Evolutionary conservation across 352 stramenopile species (phyloP).

Genomic region (Pythium aphanidermatum): DNA sequence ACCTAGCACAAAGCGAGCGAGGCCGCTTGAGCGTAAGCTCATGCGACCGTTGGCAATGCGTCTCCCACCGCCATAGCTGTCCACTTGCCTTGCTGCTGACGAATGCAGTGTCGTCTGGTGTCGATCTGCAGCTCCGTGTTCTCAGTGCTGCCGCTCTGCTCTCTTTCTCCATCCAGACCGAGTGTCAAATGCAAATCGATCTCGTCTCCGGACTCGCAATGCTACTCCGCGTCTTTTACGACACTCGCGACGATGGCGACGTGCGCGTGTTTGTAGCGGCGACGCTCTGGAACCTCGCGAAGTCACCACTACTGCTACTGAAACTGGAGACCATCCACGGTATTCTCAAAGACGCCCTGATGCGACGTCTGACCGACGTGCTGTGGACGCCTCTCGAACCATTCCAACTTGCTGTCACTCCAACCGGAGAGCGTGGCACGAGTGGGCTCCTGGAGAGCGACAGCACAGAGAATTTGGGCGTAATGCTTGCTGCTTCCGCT

Average conservation of each 20-base stretch:
- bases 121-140: constrained; percentile 28
- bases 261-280: constrained; percentile 40
- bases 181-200: constrained; percentile 70
- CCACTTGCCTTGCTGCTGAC: constrained; percentile 48
- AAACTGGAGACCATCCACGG: constrained; percentile 76
- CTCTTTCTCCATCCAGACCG: constrained; percentile 60
- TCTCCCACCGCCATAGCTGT: constrained; percentile 67
- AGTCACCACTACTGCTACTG: constrained; percentile 50
- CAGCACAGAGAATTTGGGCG: constrained; percentile 39
- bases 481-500: constrained; percentile 46
- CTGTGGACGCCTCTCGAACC: constrained; percentile 42
- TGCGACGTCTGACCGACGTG: constrained; percentile 42
- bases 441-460: constrained; percentile 48
- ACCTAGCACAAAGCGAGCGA: constrained; percentile 46
- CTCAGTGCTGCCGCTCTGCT: constrained; percentile 48
- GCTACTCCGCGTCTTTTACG: constrained; percentile 43
- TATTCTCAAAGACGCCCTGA: constrained; percentile 49
- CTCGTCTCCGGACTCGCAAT: constrained; percentile 31
- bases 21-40: constrained; percentile 53
- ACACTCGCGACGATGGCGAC: constrained; percentile 26
- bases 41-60: constrained; percentile 58
- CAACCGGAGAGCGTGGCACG: constrained; percentile 39
- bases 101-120: constrained; percentile 18
- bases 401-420: constrained; percentile 32
- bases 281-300: constrained; percentile 65